Percentiles rank a stretch among this genome's conserved stretches.
These are phyloP conservation scores for Schizosaccharomyces japonicus DNA, from an alignment of 805 yeast genomes.

Conservation along the genomic window DNA sequence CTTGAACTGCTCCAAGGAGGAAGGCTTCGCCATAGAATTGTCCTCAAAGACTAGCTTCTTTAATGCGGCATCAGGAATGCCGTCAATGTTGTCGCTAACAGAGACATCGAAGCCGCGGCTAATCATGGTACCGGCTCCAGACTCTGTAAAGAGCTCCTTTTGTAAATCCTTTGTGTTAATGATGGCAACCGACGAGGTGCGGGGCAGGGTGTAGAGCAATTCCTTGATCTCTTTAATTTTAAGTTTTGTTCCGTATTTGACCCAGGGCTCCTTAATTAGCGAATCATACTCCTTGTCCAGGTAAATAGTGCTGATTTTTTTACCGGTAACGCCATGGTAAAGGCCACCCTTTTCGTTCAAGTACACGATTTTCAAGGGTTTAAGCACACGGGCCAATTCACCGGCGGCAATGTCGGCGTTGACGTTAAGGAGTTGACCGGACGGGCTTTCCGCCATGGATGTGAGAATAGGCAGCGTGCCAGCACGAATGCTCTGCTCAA, in stretches of 20 bases:
- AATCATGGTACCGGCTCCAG: slow-evolving; percentile 96
- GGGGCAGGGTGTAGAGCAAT: slow-evolving; percentile 74
- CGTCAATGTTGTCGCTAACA: slow-evolving; percentile 36
- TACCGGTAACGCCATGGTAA: slow-evolving; percentile 74
- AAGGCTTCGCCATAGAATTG: slow-evolving; percentile 39
- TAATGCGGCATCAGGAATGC: slow-evolving; percentile 23
- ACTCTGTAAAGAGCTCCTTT: slow-evolving; percentile 90
- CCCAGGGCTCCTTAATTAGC: slow-evolving; percentile 86
- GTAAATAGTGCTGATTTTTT: slow-evolving; percentile 70
- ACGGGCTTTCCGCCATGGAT: slow-evolving; percentile 84
- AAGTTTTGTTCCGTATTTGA: slow-evolving; percentile 90
- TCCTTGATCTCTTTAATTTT: slow-evolving; percentile 93
- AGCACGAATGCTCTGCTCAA: slow-evolving; percentile 82
- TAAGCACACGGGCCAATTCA: slow-evolving; percentile 85
- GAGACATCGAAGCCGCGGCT: slow-evolving; percentile 86
- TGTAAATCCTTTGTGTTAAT: slow-evolving; percentile 86
- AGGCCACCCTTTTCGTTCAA: slow-evolving; percentile 95
- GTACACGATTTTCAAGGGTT: slow-evolving; percentile 89
- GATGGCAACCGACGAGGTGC: slow-evolving; percentile 93
- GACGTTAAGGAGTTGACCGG: slow-evolving; percentile 89
- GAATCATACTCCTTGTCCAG: slow-evolving; percentile 88
- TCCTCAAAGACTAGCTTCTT: neutral
- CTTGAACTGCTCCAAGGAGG: slow-evolving; percentile 62
- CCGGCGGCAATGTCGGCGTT: slow-evolving; percentile 99
- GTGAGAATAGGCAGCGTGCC: slow-evolving; percentile 94